A percentile compares a stretch with the other conserved stretches of the same genome.
Conservation (phyloP, 73 alveolate genomes). For the Blepharisma japonicum region DNA sequence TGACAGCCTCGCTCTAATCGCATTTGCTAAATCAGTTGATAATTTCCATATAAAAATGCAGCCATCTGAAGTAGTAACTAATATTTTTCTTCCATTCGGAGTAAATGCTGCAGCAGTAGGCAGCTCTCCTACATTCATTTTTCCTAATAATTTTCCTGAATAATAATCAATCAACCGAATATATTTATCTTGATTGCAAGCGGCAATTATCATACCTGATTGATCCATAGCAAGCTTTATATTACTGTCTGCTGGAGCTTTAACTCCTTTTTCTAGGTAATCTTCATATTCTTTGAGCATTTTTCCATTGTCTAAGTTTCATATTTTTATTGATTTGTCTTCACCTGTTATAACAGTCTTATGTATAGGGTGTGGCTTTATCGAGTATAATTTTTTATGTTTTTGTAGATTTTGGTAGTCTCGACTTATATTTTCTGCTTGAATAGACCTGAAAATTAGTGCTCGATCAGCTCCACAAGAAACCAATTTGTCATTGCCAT, state of each 20-base stretch:
- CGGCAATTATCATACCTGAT: constrained; percentile 35
- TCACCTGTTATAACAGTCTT: constrained; percentile 35
- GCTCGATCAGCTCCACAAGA: constrained; percentile 75
- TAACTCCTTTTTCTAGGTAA: constrained; percentile 20
- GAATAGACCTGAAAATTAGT: constrained; percentile 57
- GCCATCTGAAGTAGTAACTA: constrained; percentile 69
- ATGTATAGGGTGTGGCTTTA: constrained; percentile 36
- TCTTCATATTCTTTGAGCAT: constrained; percentile 31
- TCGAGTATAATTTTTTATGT: constrained; percentile 35
- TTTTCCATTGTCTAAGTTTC: constrained; percentile 38
- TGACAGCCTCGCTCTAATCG: constrained; percentile 17
- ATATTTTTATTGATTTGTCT: constrained; percentile 41
- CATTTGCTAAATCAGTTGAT: neutral
- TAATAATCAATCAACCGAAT: constrained; percentile 50
- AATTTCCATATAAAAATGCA: constrained; percentile 70
- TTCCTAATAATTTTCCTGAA: constrained; percentile 43
- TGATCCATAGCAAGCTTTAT: constrained; percentile 28
- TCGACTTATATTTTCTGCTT: constrained; percentile 33
- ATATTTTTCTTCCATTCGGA: constrained; percentile 54
- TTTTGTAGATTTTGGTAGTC: constrained; percentile 40
- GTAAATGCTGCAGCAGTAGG: constrained; percentile 61
- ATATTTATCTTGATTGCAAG: constrained; percentile 33
- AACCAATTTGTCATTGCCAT: constrained; percentile 40
- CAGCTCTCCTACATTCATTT: constrained; percentile 58
- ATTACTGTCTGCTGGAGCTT: constrained; percentile 33